phyloP scores from a whole-genome alignment of 2,329 filamentous ascomycete genomes.

The Alternaria dauci region DNA sequence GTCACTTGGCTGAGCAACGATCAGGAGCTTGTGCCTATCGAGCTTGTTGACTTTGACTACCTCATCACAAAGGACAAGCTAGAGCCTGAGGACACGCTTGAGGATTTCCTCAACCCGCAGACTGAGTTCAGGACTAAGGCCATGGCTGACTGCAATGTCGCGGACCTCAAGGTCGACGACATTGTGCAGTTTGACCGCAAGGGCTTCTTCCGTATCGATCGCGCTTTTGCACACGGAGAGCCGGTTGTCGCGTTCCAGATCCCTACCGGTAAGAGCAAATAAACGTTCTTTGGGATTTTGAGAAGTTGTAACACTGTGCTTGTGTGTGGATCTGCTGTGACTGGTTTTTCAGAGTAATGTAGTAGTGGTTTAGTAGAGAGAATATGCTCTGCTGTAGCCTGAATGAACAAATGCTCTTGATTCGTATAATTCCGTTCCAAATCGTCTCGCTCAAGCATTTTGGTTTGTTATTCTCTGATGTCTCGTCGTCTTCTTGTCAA shows the following conservation, averaged over 20 bases:
- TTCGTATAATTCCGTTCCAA: not conserved
- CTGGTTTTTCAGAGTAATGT: not conserved
- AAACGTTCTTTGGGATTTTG: slow-evolving; percentile 5
- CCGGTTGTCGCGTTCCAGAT: slow-evolving; percentile 73
- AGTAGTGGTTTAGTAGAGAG: not conserved
- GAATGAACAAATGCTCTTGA: not conserved
- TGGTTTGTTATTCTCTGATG: not conserved
- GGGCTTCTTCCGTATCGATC: slow-evolving; percentile 89
- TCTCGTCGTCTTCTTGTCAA: not conserved
- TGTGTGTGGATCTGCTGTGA: not conserved
- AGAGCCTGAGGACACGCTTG: slow-evolving; percentile 81
- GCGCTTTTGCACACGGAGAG: slow-evolving; percentile 65
- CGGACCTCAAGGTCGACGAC: slow-evolving; percentile 80
- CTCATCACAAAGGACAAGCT: slow-evolving; percentile 95
- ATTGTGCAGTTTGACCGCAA: slow-evolving; percentile 96
- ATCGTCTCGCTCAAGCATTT: not conserved
- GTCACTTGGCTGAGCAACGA: slow-evolving; percentile 88
- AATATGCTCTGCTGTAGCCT: not conserved
- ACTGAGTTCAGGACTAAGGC: slow-evolving; percentile 79
- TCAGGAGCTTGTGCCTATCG: slow-evolving; percentile 79
- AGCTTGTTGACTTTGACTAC: slow-evolving; percentile 95
- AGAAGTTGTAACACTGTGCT: not conserved
- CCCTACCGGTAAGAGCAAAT: slow-evolving; percentile 67
- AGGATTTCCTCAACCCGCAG: slow-evolving; percentile 80
- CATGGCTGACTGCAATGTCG: slow-evolving; percentile 81